Evolutionary conservation across 1,284 basidiomycete genomes (phyloP), one percentile per base, ranked within the genome.

Genomic region (Peniophora sp.): DNA sequence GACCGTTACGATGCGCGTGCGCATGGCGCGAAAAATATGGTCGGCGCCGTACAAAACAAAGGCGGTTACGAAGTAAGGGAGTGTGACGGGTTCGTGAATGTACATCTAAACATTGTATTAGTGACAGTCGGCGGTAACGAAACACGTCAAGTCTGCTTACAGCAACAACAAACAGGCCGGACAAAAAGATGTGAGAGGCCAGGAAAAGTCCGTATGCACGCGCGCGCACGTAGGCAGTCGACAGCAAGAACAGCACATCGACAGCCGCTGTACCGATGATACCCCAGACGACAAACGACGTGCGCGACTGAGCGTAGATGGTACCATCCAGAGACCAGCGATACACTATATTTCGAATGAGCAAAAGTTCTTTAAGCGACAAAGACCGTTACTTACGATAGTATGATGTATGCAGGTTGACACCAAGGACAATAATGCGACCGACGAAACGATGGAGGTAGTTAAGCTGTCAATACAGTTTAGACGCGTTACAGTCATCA

Each of bases 391-490:
- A 23, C 44, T n/a, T 25, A 45, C 44, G n/a, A n/a, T 45, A 45
- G 23, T 45, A 45, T 6, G 14, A 14, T 16, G 44, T 45, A 22
- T 45, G 44, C 10, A 45, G 44, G 22, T 45, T 45, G 44, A 45
- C 23, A 16, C n/a, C 23, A 16, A 45, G 44, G 23, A 45, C 44
- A 24, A 45, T 23, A 20, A 45, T 45, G 23, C 44, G 44, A 14
- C 44, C 44, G 10, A 22, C 44, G 23, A 45, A 45, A 8, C 44
- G 44, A n/a, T 45, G 44, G n/a, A 45, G 44, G 22, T 23, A 45
- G 23, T 45, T 45, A 9, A 45, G 44, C 44, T 45, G 17, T 16
- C n/a, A n/a, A 45, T n/a, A 10, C n/a, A 23, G 12, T 9, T n/a
- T 22, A 22, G 23, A 24, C 23, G 10, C 12, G n/a, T 5, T 45